Conservation (phyloP, 202 grass and related monocot species). For the Panicum hallii region DNA sequence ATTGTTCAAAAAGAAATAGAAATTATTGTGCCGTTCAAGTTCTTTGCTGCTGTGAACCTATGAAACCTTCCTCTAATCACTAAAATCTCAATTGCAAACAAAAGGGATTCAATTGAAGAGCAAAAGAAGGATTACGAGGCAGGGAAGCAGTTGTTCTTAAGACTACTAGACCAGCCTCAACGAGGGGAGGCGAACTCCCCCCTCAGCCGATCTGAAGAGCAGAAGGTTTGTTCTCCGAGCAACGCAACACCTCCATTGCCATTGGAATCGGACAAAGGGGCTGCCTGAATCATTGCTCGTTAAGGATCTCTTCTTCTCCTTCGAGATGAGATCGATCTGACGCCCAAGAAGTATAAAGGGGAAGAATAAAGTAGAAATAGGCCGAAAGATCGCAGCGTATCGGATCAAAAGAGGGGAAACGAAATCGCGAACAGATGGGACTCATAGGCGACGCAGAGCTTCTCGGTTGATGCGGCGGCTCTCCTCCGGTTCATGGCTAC, state of each 20-base stretch:
- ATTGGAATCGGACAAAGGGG: slow-evolving; percentile 51
- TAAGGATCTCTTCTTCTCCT: background rate
- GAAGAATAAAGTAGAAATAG: background rate
- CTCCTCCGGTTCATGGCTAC: background rate
- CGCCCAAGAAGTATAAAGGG: too few species aligned
- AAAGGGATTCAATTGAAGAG: too few species aligned
- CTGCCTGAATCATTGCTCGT: slow-evolving; percentile 62
- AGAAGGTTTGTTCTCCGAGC: slow-evolving; percentile 51
- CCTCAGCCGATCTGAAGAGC: slow-evolving; percentile 60
- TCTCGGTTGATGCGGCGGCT: background rate
- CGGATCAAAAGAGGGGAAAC: background rate
- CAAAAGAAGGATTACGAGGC: background rate
- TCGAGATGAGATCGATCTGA: background rate
- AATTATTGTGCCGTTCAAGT: background rate
- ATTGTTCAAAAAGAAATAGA: too few species aligned
- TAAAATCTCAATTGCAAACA: too few species aligned
- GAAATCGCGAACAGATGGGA: background rate
- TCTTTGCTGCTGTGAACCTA: background rate
- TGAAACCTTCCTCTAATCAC: background rate
- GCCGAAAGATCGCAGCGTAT: background rate
- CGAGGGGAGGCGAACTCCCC: slow-evolving; percentile 17
- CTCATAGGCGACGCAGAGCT: background rate
- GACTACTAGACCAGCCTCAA: slow-evolving; percentile 63
- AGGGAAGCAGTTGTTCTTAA: slow-evolving; percentile 10
- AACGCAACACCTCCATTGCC: slow-evolving; percentile 61